phyloP scores from a whole-genome alignment of 129 eudicot species.

The Tanacetum coccineum region DNA sequence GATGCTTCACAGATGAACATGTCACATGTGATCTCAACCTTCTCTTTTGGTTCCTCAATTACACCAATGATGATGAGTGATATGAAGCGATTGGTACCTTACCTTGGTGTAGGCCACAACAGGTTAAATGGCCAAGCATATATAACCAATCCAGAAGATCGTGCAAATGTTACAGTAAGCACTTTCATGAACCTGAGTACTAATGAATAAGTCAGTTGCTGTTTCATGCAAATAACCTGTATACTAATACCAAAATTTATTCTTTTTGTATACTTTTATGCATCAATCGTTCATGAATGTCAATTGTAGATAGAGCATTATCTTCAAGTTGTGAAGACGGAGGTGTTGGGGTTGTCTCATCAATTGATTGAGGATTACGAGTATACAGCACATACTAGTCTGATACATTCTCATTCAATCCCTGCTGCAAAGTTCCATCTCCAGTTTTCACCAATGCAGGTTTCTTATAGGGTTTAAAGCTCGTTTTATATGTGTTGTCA shows the following conservation, averaged over 20 bases:
- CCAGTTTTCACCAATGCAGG: slow-evolving; percentile 88
- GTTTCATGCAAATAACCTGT: too few relatives aligned
- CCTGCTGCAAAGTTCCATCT: slow-evolving; percentile 87
- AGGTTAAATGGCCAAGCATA: slow-evolving; percentile 53
- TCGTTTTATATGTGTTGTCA: background rate
- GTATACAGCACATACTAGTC: slow-evolving; percentile 89
- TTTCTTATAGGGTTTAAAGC: slow-evolving; percentile 5
- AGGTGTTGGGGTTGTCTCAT: slow-evolving; percentile 56
- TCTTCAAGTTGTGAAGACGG: slow-evolving; percentile 92
- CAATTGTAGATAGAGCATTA: slow-evolving; percentile 81
- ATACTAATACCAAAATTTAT: too few relatives aligned
- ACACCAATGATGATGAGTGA: slow-evolving; percentile 57
- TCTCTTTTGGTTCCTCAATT: slow-evolving; percentile 64
- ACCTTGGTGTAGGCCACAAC: slow-evolving; percentile 64
- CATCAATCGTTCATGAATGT: slow-evolving; percentile 1
- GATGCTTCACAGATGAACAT: slow-evolving; percentile 82
- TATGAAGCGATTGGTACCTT: slow-evolving; percentile 58
- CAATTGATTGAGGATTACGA: slow-evolving; percentile 75
- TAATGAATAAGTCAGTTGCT: too few relatives aligned
- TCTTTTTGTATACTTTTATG: background rate
- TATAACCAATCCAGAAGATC: slow-evolving; percentile 44
- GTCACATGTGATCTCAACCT: slow-evolving; percentile 64
- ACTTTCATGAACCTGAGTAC: background rate
- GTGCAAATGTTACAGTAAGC: slow-evolving; percentile 74
- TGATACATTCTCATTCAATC: slow-evolving; percentile 53